These are phyloP conservation scores for Gaillardinia entomophila DNA, from an alignment of 805 yeast genomes.

Conservation along the genomic window DNA sequence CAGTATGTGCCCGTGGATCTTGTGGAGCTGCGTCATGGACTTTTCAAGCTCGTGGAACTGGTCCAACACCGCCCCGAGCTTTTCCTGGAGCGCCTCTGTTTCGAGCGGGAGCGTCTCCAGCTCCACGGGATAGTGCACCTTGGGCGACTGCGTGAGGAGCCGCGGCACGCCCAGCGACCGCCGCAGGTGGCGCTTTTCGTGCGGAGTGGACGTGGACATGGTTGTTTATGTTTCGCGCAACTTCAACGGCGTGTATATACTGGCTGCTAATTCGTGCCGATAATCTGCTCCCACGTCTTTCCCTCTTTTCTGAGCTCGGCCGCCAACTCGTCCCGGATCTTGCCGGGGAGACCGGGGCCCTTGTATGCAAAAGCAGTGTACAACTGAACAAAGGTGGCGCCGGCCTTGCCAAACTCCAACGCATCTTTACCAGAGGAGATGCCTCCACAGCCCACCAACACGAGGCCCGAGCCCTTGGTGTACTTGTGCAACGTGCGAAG, in stretches of 20 bases:
- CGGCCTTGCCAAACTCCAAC: slow-evolving; percentile 85
- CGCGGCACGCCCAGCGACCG: slow-evolving; percentile 16
- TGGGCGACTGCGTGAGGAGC: slow-evolving; percentile 33
- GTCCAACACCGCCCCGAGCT: slow-evolving; percentile 34
- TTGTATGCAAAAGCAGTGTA: slow-evolving; percentile 89
- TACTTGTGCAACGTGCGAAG: slow-evolving; percentile 65
- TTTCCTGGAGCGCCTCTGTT: slow-evolving; percentile 29
- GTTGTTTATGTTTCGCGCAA: background rate
- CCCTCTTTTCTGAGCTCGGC: slow-evolving; percentile 61
- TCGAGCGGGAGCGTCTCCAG: slow-evolving; percentile 38
- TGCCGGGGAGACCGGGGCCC: slow-evolving; percentile 76
- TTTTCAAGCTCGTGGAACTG: slow-evolving; percentile 50
- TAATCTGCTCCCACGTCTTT: slow-evolving; percentile 76
- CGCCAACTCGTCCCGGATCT: slow-evolving; percentile 36
- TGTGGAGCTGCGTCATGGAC: slow-evolving; percentile 52
- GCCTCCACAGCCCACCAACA: slow-evolving; percentile 93
- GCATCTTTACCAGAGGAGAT: slow-evolving; percentile 85
- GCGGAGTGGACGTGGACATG: background rate
- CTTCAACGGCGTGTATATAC: too few relatives aligned
- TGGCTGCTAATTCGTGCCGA: too few relatives aligned
- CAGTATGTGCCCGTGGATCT: slow-evolving; percentile 55
- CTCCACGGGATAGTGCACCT: slow-evolving; percentile 40
- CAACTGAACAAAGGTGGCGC: slow-evolving; percentile 83
- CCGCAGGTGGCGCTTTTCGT: slow-evolving; percentile 10
- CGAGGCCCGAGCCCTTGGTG: slow-evolving; percentile 67